These are phyloP conservation scores for Russula ochroleuca DNA, from an alignment of 768 basidiomycete genomes.

Conservation along the genomic window DNA sequence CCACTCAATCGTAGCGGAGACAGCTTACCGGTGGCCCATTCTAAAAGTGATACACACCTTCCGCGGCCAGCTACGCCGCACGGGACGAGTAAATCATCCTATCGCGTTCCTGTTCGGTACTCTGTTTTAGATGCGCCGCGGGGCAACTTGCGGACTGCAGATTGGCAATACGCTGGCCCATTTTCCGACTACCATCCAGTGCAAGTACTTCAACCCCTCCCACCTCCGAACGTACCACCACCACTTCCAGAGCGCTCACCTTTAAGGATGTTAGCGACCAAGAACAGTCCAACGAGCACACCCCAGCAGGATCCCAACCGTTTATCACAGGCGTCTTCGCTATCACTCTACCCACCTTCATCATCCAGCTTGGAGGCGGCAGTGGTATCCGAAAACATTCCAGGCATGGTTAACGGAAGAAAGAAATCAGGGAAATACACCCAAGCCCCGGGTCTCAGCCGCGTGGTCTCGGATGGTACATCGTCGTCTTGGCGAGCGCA, in stretches of 20 bases:
- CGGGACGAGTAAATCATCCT: background rate
- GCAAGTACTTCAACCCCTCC: conserved; percentile 10
- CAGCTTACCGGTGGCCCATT: background rate
- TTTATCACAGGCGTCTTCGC: conserved; percentile 25
- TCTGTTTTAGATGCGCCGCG: background rate
- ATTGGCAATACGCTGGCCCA: conserved; percentile 21
- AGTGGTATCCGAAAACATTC: background rate
- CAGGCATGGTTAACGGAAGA: background rate
- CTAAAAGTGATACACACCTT: background rate
- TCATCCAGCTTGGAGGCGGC: conserved; percentile 13
- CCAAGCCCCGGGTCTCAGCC: background rate
- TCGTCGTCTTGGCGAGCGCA: conserved; percentile 5
- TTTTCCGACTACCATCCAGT: conserved; percentile 25
- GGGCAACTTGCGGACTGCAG: background rate
- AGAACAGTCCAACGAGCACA: background rate
- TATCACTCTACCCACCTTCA: conserved; percentile 30
- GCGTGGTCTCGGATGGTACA: background rate
- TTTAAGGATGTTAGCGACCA: conserved; percentile 7
- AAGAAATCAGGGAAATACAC: background rate
- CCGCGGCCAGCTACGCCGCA: background rate
- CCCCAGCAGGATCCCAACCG: background rate
- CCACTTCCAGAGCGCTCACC: conserved; percentile 28
- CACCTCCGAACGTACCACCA: conserved; percentile 31
- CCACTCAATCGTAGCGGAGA: conserved; percentile 5
- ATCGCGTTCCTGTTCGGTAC: conserved; percentile 19